Percentiles rank a stretch among this genome's conserved stretches.
Evolutionary conservation across 441 rosid species (phyloP).

Genomic region (Adansonia gregorii): DNA sequence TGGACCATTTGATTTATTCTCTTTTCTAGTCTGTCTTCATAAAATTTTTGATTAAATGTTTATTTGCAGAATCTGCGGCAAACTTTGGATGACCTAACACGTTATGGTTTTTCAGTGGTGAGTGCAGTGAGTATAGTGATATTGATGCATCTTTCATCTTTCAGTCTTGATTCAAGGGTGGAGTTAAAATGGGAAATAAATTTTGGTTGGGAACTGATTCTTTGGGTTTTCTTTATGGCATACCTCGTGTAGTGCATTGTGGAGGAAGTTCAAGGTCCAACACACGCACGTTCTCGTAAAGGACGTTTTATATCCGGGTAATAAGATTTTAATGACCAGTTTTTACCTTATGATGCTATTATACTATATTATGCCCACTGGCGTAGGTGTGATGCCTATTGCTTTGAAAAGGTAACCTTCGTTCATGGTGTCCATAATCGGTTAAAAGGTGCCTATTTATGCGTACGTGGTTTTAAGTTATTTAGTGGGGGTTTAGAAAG

Average conservation of each 20-base stretch:
- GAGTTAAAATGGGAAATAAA: conserved; percentile 9
- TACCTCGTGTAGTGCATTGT: conserved; percentile 77
- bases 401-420: conserved; percentile 9
- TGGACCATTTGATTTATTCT: conserved; percentile 12
- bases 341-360: conserved; percentile 20
- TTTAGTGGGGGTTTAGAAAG: conserved; percentile 7
- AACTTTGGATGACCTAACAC: conserved; percentile 96
- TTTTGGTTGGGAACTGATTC: conserved; percentile 17
- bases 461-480: not conserved
- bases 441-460: not conserved
- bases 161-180: not conserved
- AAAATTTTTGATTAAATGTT: conserved; percentile 22
- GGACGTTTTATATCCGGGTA: conserved; percentile 98
- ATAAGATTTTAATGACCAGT: conserved; percentile 27
- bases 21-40: not conserved
- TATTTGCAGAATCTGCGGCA: conserved; percentile 91
- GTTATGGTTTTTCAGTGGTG: conserved; percentile 92
- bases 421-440: not conserved
- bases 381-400: conserved; percentile 3
- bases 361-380: not conserved
- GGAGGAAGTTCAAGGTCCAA: conserved; percentile 97
- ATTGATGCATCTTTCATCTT: not conserved
- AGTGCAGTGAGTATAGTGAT: conserved; percentile 34
- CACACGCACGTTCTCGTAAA: conserved; percentile 96
- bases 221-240: conserved; percentile 23